Base-by-base conservation (phyloP, 169 alveolate species). In the Neospora caninum region DNA sequence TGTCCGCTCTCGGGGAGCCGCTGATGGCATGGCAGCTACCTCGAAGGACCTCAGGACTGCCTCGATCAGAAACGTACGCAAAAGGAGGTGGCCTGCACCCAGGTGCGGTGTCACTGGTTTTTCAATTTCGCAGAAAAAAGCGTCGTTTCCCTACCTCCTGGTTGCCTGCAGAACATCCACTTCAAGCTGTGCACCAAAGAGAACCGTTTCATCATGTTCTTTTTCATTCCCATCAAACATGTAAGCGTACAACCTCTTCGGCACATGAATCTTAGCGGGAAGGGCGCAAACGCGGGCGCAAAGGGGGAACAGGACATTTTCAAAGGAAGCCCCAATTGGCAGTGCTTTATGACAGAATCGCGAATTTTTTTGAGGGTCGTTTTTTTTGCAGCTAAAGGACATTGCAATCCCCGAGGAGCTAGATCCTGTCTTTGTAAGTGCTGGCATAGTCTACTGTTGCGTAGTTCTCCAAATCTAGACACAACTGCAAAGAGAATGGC, bases 171-270 rank as follows among this genome's bases (percentile, higher is more conserved):
- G 89, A 82, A 41, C 36, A 39, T 82, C 27, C 89, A 82, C 70
- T 82, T 82, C 89, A 82, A 82, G 89, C 67, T 82, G 42, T 82
- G 89, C 89, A 82, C 89, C 69, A 82, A 82, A 49, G 89, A 82
- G 31, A 82, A 82, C 38, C 89, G 89, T 18, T 82, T 82, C 89
- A 82, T 82, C 38, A 82, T 82, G 89, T 82, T 82, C 89, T 82
- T 82, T 49, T 82, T 82, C 89, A 41, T 82, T 42, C 89, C 89
- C 54, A 82, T 82, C 54, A 41, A 20, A 29, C 38, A 82, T n/a
- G 89, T 82, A 43, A 82, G 89, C 39, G 20, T 41, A 78, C 29
- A 78, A 4, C 41, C 45, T 10, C 43, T 34, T 34, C 43, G 13
- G 87, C 43, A 22, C n/a, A 9, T 78, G 29, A 49, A 27, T 70